Conservation (phyloP, 805 yeast genomes). For the Candida odintsovae region DNA sequence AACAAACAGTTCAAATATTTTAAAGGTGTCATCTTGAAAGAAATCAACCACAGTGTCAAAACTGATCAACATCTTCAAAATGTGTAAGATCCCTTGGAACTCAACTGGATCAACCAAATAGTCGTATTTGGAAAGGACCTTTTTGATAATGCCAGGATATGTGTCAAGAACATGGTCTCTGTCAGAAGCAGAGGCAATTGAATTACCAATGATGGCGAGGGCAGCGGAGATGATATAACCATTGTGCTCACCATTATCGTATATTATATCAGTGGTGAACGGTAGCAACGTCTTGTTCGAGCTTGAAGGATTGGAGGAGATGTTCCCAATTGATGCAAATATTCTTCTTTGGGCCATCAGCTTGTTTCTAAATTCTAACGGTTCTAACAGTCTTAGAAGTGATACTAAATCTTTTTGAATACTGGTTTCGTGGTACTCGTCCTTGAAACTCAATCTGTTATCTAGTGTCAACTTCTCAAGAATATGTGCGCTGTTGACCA, state of each 20-base stretch:
- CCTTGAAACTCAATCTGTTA: conserved; percentile 8
- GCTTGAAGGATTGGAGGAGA: conserved; percentile 20
- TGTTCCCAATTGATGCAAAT: conserved; percentile 21
- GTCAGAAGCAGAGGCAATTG: conserved; percentile 14
- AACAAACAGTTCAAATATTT: conserved; percentile 7
- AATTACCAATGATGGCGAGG: conserved; percentile 20
- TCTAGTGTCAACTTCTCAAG: conserved; percentile 18
- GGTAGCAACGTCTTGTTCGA: conserved; percentile 8
- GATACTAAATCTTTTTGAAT: conserved; percentile 8
- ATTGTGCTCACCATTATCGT: conserved; percentile 7
- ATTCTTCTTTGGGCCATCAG: conserved; percentile 17
- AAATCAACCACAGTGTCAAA: conserved; percentile 11
- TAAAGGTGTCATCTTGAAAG: conserved; percentile 8
- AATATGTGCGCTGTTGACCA: conserved; percentile 12
- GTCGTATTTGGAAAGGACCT: conserved; percentile 12
- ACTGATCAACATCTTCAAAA: conserved; percentile 13
- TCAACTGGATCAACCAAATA: conserved; percentile 20
- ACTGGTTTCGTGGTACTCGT: conserved; percentile 7
- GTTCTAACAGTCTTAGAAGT: conserved; percentile 3
- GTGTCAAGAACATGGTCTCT: conserved; percentile 9
- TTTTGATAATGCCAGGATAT: conserved; percentile 11
- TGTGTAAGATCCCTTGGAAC: conserved; percentile 23
- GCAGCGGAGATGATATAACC: conserved; percentile 20
- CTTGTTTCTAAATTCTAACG: conserved; percentile 16
- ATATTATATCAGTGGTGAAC: not conserved